Conservation (phyloP, 83 land plant species). For the Thuja plicata region DNA sequence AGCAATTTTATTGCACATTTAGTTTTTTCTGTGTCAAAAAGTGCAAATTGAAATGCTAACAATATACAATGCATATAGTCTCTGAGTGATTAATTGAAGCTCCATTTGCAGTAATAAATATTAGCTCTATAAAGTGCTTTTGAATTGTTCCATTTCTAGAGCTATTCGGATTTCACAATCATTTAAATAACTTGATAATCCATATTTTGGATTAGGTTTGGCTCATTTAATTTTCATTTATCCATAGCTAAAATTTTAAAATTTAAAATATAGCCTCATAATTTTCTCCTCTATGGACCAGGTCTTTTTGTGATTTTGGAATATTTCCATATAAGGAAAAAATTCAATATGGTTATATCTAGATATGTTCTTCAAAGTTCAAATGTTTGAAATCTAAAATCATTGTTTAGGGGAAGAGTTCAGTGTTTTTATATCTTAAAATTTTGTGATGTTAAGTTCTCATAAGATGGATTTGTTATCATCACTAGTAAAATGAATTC, state of each 20-base stretch:
- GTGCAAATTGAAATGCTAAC: too few relatives aligned
- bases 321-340: too few relatives aligned
- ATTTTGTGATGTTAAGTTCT: background rate
- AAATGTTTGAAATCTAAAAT: too few relatives aligned
- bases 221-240: too few relatives aligned
- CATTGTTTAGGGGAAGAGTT: background rate
- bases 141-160: background rate
- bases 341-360: too few relatives aligned
- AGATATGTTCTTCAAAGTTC: too few relatives aligned
- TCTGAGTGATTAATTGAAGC: background rate
- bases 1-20: too few relatives aligned
- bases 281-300: background rate
- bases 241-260: background rate
- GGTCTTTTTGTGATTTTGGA: too few relatives aligned
- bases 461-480: background rate
- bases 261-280: background rate
- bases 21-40: too few relatives aligned
- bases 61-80: background rate
- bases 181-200: background rate
- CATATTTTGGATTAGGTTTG: background rate
- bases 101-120: background rate
- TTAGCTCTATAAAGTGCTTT: background rate
- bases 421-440: background rate
- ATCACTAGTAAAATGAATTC: background rate
- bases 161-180: background rate